These are phyloP conservation scores for Kernera saxatilis DNA, from an alignment of 345 rosid species.

Conservation along the genomic window DNA sequence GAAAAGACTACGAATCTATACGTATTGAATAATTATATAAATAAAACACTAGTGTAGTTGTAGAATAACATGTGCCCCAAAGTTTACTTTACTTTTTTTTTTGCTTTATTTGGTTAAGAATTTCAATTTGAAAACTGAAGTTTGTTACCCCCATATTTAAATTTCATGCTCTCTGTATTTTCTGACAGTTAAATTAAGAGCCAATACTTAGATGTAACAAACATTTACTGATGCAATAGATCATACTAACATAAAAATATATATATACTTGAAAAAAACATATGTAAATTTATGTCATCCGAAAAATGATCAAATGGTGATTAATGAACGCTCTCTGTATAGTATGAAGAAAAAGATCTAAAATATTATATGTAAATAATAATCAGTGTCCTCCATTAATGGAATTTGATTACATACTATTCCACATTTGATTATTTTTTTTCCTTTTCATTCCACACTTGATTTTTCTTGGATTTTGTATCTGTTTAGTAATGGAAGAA, in stretches of 20 bases:
- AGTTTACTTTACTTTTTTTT: neutral
- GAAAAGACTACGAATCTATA: slow-evolving; percentile 9
- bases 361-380: neutral
- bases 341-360: neutral
- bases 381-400: slow-evolving; percentile 1
- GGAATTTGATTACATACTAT: slow-evolving; percentile 12
- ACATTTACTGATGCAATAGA: neutral
- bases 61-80: slow-evolving; percentile 4
- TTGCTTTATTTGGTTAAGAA: neutral
- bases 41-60: neutral
- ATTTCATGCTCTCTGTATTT: neutral
- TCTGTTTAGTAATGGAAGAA: neutral
- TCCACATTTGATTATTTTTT: neutral
- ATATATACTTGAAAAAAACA: neutral
- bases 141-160: neutral
- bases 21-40: neutral
- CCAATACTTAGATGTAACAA: neutral
- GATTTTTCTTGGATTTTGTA: neutral
- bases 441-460: neutral
- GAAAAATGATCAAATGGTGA: neutral
- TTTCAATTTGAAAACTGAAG: neutral
- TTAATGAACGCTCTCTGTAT: neutral
- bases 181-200: neutral
- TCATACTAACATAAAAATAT: neutral
- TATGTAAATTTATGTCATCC: neutral